Base-by-base conservation (phyloP, 2,329 filamentous ascomycete genomes). In the Colletotrichum agaves region DNA sequence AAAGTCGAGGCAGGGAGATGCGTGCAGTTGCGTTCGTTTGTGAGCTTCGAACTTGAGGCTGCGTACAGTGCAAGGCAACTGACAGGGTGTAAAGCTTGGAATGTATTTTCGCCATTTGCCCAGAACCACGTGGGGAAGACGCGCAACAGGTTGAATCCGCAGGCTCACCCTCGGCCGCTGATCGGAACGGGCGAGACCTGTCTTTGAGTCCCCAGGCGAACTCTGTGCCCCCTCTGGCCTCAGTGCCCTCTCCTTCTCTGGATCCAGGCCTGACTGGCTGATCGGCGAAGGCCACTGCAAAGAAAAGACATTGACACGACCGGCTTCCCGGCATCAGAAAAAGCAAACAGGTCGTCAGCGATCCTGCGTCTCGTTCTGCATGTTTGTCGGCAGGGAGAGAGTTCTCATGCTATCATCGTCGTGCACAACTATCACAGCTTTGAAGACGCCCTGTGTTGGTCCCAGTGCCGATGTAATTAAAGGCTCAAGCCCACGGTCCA, bases 401-500 rank as follows among this genome's bases (percentile, higher is more conserved):
- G 3, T 17, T 49, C 27, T 49, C n/a, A 31, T 13, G 17, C 13
- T 21, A 4, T 19, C 17, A 23, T 44, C 7, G 12, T 44, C 35
- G 44, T 47, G 44, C 44, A 27, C 17, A 47, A 47, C 1, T 2
- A 27, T 27, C 27, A 7, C 5, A 27, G 27, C 27, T 27, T 27
- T 27, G 6, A 27, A 27, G 6, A 27, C 19, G 13, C 21, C 37
- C 47, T 59, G 41, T 49, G 59, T 43, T 64, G 52, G 60, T 60
- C 57, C 27, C 44, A 60, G 57, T 63, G 53, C 39, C 49, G 59
- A 55, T 66, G 37, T 61, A 49, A 69, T 70, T 69, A 70, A 66
- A 70, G 69, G 65, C 41, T 41, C 58, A 55, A 47, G 57, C 52
- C 57, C 52, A 60, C 50, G 52, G 52, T 23, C 58, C 52, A 47